Base-by-base conservation (phyloP, 495 filamentous ascomycete species). In the Sordaria brevicollis region DNA sequence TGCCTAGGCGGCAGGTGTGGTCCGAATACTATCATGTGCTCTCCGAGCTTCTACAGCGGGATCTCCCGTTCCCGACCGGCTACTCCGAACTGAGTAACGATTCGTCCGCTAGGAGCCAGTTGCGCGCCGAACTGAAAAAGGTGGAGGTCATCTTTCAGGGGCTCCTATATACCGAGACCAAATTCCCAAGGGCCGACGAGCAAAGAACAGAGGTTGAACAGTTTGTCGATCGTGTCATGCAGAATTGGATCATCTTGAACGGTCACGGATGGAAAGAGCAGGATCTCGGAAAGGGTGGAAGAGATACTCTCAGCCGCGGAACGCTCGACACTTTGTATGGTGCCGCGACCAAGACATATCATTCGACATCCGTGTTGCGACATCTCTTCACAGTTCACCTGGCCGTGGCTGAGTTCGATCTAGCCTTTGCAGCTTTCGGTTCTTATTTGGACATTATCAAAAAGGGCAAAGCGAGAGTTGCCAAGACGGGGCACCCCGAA, bases 341-440 rank as follows among this genome's bases (percentile, higher is more conserved):
- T 21, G 93, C 93, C 34, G 91, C 95, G 10, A 91, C 91, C 2
- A 96, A 94, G 79, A 96, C 93, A 0, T 99, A 93, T 74, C 95
- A 98, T 76, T 98, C 96, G 2, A 94, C 93, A 5, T 79, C 90
- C 29, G 89, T 98, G 67, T 81, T 99, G 35, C 85, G 94, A 68
- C 89, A 96, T 76, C 84, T 99, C 1, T 98, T 98, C 72, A 91
- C 89, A 15, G 90, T 97, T 5, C 95, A 98, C 79, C 83, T 91
- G 3, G 84, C 92, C 2, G 81, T 97, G 41, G 93, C 92, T 15
- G 93, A 99, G 68, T 97, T 97, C 73, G 88, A 93, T 68, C 83
- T 97, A 43, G 95, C 94, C 4, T 84, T 94, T 72, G 90, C 92
- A 74, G 89, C 96, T 1, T 90, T 97, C 67, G 89, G 94, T 77